Base-by-base conservation (phyloP, 805 yeast genomes). In the Yarrowia sp. region DNA sequence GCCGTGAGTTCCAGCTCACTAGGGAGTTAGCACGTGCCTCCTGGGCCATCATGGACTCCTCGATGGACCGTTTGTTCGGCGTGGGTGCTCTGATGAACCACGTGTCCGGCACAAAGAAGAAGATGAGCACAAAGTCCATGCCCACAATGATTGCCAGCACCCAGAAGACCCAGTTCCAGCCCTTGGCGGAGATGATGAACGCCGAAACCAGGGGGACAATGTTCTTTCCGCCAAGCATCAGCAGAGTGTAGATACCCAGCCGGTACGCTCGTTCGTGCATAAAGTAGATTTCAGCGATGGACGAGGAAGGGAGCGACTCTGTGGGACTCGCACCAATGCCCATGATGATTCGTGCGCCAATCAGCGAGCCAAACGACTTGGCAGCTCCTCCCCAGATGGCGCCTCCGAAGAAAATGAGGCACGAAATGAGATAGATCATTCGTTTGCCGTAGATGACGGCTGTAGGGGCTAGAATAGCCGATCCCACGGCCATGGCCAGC, bases 91-190 rank as follows among this genome's bases (percentile, higher is more conserved):
- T 79, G 70, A 83, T 85, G 87, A 88, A 86, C 76, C 84, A 86
- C 1, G 90, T 87, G 69, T 87, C 90, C 2, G 89, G 90, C 22
- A 85, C 89, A 74, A 86, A 86, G 12, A 86, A 73, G 69, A 81
- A 82, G 14, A 85, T 82, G 38, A 82, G 75, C 1, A 82, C 72
- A 42, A 85, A 77, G 71, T 81, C 79, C 48, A 79, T 74, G 0
- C 86, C 89, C 14, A 84, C 79, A 68, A 86, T 80, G 46, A 86
- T 85, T 12, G 87, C 78, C 53, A 84, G 76, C 46, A 86, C 83
- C 87, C 88, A 87, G 73, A 83, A 87, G 43, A 86, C 77, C 90
- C 90, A 87, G 73, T 85, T 85, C 77, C 89, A 81, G 71, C 82
- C 80, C 56, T 83, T 75, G 68, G 78, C 74, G 67, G 82, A 79